Base-by-base conservation (phyloP, 148 eudicot species). In the Nyssa sinensis region DNA sequence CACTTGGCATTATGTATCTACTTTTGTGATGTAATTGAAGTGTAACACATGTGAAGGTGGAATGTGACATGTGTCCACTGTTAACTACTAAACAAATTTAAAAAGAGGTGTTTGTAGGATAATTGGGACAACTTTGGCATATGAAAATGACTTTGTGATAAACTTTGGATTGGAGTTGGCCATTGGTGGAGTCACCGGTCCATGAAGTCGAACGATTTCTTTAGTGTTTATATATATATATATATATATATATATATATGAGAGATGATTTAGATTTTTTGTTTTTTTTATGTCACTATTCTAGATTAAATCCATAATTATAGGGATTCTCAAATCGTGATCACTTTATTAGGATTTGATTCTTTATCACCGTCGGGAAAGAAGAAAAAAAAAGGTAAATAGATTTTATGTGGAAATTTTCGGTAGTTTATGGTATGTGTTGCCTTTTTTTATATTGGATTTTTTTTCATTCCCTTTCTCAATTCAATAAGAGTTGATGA, bases 41-140 rank as follows among this genome's bases (percentile, higher is more conserved):
- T 81, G 60, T 30, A 23, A 23, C 63, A 59, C 59, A 39, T 62
- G 55, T 57, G 62, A 68, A 49, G 34, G 72, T 81, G 78, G 81
- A 75, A 12, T 29, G 62, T 61, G 79, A 76, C 69, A 49, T 53
- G 29, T 29, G 63, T 44, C 44, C 32, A 55, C 63, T 58, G 59
- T 34, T 41, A 12, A 29, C 28, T 55, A 55, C 3, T 28, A 25
- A 61, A 7, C 53, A 31, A 34, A 41, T 29, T 29, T 53, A 16
- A 63, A 27, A 13, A 74, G 62, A 55, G 34, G 55, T 74, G 71
- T 57, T 66, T 1, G 29, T 31, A 7, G 33, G 5, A 23, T 19
- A 4, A 55, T 55, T 55, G 71, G 49, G 10, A 32, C 71, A 19
- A 32, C 71, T 66, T 57, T 8, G 35, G n/a, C 31, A 7, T 47